phyloP scores from a whole-genome alignment of 176 grass and related monocot genomes.

The sorghum (Sorghum bicolor) region DNA sequence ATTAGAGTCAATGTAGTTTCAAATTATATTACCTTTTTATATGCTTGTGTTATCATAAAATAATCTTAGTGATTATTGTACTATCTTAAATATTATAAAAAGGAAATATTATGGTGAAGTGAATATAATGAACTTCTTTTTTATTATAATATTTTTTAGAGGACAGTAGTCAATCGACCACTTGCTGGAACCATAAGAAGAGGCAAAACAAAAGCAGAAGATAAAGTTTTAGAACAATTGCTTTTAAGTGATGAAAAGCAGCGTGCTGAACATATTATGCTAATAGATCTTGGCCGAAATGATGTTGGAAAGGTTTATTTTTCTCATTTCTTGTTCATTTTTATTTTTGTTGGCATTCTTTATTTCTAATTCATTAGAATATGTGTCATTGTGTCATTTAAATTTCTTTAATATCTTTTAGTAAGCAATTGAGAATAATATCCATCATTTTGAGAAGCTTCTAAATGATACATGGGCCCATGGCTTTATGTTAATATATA shows the following conservation, averaged over 20 bases:
- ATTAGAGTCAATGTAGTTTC: background rate
- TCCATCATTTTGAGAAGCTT: background rate
- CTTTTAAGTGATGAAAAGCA: constrained; percentile 87
- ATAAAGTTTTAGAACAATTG: constrained; percentile 65
- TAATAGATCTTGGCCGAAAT: constrained; percentile 91
- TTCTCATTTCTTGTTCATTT: background rate
- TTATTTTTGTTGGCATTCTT: background rate
- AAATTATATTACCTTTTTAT: background rate
- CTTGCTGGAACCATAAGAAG: constrained; percentile 88
- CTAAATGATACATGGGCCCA: background rate
- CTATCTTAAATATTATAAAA: background rate
- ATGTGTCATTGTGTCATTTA: background rate
- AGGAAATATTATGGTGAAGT: background rate
- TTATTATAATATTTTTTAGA: constrained; percentile 24
- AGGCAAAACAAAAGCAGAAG: constrained; percentile 69
- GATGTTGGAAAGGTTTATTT: constrained; percentile 76
- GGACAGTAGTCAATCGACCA: constrained; percentile 79
- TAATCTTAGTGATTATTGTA: background rate
- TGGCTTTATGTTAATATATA: background rate
- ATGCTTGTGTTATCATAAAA: background rate
- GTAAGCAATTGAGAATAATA: background rate
- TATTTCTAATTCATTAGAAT: background rate
- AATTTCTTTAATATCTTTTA: background rate
- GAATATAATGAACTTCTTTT: background rate
- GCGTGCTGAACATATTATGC: constrained; percentile 89